A percentile compares a stretch with the other conserved stretches of the same genome.
phyloP scores from a whole-genome alignment of 108 stramenopile genomes.

The Mayamaea pseudoterrestris region DNA sequence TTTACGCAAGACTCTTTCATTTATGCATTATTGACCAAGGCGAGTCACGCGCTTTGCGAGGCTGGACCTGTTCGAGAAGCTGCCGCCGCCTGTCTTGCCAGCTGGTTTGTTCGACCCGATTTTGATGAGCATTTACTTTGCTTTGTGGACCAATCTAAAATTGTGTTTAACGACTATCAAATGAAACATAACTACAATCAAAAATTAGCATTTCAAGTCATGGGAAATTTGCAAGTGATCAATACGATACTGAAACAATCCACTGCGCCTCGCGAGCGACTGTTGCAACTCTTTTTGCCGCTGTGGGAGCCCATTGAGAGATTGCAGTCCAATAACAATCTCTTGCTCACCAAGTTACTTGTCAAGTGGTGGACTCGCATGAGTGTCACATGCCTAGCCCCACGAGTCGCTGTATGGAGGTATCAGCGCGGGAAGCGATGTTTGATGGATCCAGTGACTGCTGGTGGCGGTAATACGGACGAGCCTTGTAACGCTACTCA shows the following conservation, averaged over 20 bases:
- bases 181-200: background rate
- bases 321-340: slow-evolving; percentile 17
- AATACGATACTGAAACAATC: slow-evolving; percentile 56
- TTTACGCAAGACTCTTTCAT: too few relatives aligned
- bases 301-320: slow-evolving; percentile 43
- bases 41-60: slow-evolving; percentile 50
- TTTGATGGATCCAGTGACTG: slow-evolving; percentile 62
- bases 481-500: too few relatives aligned
- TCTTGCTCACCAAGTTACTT: slow-evolving; percentile 68
- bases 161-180: slow-evolving; percentile 7
- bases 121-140: slow-evolving; percentile 74
- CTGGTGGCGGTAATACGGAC: too few relatives aligned
- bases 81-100: slow-evolving; percentile 82
- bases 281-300: slow-evolving; percentile 16
- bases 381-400: slow-evolving; percentile 83
- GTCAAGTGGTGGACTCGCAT: slow-evolving; percentile 89
- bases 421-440: slow-evolving; percentile 86
- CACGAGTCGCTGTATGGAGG: slow-evolving; percentile 86
- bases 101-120: slow-evolving; percentile 88
- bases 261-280: slow-evolving; percentile 31
- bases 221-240: slow-evolving; percentile 79
- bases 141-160: slow-evolving; percentile 43
- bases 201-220: slow-evolving; percentile 32
- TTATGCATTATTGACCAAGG: slow-evolving; percentile 26
- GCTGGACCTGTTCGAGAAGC: slow-evolving; percentile 87